phyloP scores from a whole-genome alignment of 768 basidiomycete species.

The Lentinus brumalis region DNA sequence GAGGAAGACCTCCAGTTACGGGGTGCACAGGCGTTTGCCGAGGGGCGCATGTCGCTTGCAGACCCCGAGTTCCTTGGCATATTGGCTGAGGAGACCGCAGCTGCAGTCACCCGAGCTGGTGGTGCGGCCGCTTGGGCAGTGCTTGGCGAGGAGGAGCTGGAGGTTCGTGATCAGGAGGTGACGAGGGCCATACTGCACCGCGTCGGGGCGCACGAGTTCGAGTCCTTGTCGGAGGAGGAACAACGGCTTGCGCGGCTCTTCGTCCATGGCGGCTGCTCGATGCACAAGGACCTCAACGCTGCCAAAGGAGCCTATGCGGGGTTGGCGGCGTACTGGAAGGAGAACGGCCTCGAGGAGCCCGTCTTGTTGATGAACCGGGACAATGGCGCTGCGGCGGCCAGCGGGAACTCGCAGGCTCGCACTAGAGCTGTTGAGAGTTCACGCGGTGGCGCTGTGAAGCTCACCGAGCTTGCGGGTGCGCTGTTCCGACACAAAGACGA shows the following conservation, averaged over 20 bases:
- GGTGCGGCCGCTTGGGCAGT: too few species aligned
- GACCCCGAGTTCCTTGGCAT: too few species aligned
- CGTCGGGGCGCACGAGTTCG: constrained; percentile 20
- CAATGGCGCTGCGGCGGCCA: constrained; percentile 13
- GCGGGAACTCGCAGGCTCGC: constrained; percentile 13
- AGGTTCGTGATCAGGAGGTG: neutral
- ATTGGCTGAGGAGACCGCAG: too few species aligned
- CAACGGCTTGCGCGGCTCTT: constrained; percentile 29
- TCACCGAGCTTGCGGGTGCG: constrained; percentile 29
- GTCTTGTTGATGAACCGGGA: constrained; percentile 17
- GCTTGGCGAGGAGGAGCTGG: neutral
- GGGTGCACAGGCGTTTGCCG: constrained; percentile 1
- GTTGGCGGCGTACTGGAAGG: constrained; percentile 13
- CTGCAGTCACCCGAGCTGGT: too few species aligned
- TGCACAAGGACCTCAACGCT: constrained; percentile 42
- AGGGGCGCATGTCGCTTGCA: too few species aligned
- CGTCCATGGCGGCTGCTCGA: constrained; percentile 40
- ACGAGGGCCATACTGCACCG: neutral
- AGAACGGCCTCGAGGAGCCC: neutral
- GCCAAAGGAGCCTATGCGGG: constrained; percentile 33
- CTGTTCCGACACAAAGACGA: constrained; percentile 39
- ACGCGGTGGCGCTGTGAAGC: constrained; percentile 30
- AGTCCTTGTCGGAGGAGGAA: constrained; percentile 16
- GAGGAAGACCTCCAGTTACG: neutral
- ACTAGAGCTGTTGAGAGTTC: constrained; percentile 24